These are phyloP conservation scores for Talaromyces sp. DNA, from an alignment of 2,329 filamentous ascomycete genomes.

Conservation along the genomic window DNA sequence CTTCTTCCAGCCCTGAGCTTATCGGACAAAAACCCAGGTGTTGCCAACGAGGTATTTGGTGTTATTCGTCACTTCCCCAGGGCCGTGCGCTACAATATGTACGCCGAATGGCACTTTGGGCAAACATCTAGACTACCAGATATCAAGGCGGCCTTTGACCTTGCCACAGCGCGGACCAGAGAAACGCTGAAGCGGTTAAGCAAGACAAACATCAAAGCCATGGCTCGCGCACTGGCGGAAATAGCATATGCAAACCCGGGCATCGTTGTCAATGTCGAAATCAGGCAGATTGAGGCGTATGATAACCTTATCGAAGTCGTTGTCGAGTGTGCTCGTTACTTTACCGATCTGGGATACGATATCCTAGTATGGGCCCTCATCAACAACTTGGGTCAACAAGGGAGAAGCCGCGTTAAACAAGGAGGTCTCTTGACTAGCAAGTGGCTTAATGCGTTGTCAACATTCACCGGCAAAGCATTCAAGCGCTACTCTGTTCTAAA, in stretches of 20 bases:
- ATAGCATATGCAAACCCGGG: slow-evolving; percentile 88
- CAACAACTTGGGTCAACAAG: slow-evolving; percentile 58
- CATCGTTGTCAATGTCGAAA: slow-evolving; percentile 81
- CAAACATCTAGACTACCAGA: slow-evolving; percentile 69
- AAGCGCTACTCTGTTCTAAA: slow-evolving; percentile 80
- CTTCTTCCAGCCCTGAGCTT: slow-evolving; percentile 86
- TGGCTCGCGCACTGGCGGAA: slow-evolving; percentile 85
- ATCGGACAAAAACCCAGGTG: slow-evolving; percentile 74
- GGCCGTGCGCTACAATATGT: slow-evolving; percentile 75
- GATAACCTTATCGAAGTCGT: slow-evolving; percentile 92
- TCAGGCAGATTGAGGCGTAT: slow-evolving; percentile 89
- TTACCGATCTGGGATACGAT: slow-evolving; percentile 87
- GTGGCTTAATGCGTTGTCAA: slow-evolving; percentile 85
- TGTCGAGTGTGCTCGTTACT: slow-evolving; percentile 90
- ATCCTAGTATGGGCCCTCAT: slow-evolving; percentile 89
- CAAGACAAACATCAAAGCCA: slow-evolving; percentile 76
- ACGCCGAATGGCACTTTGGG: slow-evolving; percentile 87
- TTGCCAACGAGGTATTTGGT: slow-evolving; percentile 81
- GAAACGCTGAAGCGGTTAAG: slow-evolving; percentile 85
- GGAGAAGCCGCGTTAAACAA: slow-evolving; percentile 54
- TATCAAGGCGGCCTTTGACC: slow-evolving; percentile 71
- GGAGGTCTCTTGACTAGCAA: slow-evolving; percentile 74
- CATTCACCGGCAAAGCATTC: slow-evolving; percentile 88
- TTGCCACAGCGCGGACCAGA: slow-evolving; percentile 71
- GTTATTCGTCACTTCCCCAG: slow-evolving; percentile 74